Evolutionary conservation across 2,329 filamentous ascomycete species (phyloP), one percentile per base, ranked within the genome.

Genomic region (Sordariomycetes sp.): DNA sequence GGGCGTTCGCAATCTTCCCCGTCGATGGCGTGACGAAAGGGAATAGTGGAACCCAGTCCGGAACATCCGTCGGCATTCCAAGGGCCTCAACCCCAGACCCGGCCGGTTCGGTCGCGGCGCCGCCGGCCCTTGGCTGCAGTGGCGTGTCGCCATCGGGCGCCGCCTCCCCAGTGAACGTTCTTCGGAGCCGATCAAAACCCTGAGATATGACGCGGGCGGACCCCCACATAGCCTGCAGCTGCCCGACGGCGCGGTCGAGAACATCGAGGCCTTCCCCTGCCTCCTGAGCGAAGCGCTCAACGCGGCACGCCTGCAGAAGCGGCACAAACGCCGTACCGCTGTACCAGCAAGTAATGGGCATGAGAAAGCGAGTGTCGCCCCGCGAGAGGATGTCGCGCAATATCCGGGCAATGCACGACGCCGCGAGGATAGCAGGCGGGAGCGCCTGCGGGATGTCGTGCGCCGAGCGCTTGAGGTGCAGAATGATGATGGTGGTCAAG

Each of bases 271-370:
- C 67, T 24, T 69, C 66, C 20, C 71, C 67, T 12, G 67, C 71
- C 7, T 65, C 65, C 37, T 63, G 61, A 1, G 66, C 64, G 3
- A 73, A 62, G 10, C 63, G 59, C 5, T 66, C 62, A n/a, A 73
- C 65, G 14, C 65, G 64, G n/a, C 65, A 65, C 1, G 72, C 72
- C 52, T 75, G 72, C 0, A 76, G 60, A 0, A 76, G 62, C 0
- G 73, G 70, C 16, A 75, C 69, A 25, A 75, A 71, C 0, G 74
- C 72, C 1, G 71, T 73, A 0, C 70, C 70, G n/a, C 67, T 65
- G 53, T 76, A 74, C 74, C 74, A 76, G 43, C 72, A 72, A 0
- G 71, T 71, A 10, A 76, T 75, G 1, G 71, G 71, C 67, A 72
- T 73, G 1, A 76, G 66, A 51, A 74, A 76, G 1, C 72, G 63